Evolutionary conservation across 345 rosid genomes (phyloP), one percentile per base, ranked within the genome.

Genomic region (Dimocarpus longan): DNA sequence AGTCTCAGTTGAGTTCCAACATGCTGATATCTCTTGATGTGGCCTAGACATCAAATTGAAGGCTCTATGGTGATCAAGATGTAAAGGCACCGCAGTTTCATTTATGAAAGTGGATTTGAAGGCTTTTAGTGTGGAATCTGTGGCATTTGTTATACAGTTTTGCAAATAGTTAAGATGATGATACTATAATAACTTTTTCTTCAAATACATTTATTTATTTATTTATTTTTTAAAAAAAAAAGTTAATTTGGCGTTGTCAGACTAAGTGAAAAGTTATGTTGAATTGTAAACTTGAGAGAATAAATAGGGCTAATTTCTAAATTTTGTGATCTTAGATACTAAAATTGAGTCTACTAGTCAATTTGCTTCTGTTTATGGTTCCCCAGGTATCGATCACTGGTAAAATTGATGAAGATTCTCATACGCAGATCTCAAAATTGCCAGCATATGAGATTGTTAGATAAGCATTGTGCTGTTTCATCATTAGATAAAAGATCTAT

Each of bases 331-430:
- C 66, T 1, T 65, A 28, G 65, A 75, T 0, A 68, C 57, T 59
- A 43, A 24, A 43, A 59, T 80, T 79, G 71, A 65, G 10, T 63
- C 39, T n/a, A 52, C 57, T 37, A 18, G 60, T 22, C 76, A 60
- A 19, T 60, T 70, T 57, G 66, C 37, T 65, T 63, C 10, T 80
- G 28, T 76, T 76, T 73, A 43, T 73, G 78, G 57, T 50, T 75
- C 40, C 26, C 68, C 87, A 92, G 98, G 89, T 92, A 84, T 59
- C 97, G 88, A 79, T 87, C 84, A 15, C 83, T 91, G 81, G 77
- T 79, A 67, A 87, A 88, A 82, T 80, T 85, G 82, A 32, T 93
- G 37, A 91, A 84, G 91, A 66, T 56, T 77, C 89, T 95, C 28
- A 84, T 95, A 66, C 87, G 80, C 48, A 88, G 89, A 84, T 67